These are phyloP conservation scores for Citrus glauca DNA, from an alignment of 345 rosid species.

Conservation along the genomic window DNA sequence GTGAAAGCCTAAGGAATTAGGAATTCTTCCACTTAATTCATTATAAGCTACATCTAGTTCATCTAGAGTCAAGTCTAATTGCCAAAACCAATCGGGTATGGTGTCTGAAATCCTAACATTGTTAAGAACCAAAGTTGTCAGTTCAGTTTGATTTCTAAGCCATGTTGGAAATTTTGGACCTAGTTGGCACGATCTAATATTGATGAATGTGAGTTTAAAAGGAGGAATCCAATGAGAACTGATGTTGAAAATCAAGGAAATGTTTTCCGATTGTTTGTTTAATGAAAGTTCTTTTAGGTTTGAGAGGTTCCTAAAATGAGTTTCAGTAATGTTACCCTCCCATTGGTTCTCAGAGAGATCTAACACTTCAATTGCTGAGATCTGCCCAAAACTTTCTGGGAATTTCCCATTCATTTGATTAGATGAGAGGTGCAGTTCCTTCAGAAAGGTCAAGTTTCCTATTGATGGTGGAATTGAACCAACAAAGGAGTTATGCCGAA, in stretches of 20 bases:
- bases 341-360: constrained; percentile 19
- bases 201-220: constrained; percentile 21
- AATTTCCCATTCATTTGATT: constrained; percentile 28
- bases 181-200: constrained; percentile 23
- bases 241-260: constrained; percentile 26
- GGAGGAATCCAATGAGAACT: constrained; percentile 31
- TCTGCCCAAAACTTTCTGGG: constrained; percentile 25
- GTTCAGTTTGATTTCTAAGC: constrained; percentile 29
- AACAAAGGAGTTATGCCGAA: constrained; percentile 15
- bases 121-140: background rate
- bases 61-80: background rate
- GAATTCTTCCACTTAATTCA: constrained; percentile 11
- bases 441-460: constrained; percentile 20
- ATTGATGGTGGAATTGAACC: constrained; percentile 30
- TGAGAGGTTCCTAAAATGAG: constrained; percentile 25
- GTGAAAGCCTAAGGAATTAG: background rate
- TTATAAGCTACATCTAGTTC: constrained; percentile 15
- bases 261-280: background rate
- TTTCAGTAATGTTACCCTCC: constrained; percentile 27
- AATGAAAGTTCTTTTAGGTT: constrained; percentile 13
- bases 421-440: constrained; percentile 7
- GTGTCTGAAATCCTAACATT: constrained; percentile 22
- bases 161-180: constrained; percentile 34
- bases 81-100: constrained; percentile 34
- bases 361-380: constrained; percentile 9